Percentiles rank a stretch among this genome's conserved stretches.
These are phyloP conservation scores for Neurospora pannonica DNA, from an alignment of 495 filamentous ascomycete species.

Conservation along the genomic window DNA sequence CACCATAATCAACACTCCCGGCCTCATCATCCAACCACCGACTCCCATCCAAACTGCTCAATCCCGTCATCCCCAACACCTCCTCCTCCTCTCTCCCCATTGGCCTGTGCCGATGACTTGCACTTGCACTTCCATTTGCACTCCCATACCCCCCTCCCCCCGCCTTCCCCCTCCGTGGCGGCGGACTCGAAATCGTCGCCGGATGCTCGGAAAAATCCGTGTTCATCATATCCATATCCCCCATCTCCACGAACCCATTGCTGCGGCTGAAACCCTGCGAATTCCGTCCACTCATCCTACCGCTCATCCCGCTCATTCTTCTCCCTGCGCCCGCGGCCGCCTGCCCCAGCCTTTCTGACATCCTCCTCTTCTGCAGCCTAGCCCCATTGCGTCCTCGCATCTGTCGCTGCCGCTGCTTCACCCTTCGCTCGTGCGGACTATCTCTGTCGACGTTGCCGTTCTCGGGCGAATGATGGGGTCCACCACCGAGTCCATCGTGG, in stretches of 20 bases:
- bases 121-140: not conserved
- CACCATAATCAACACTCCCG: not conserved
- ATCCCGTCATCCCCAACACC: not conserved
- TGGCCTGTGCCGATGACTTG: not conserved
- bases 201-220: not conserved
- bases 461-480: not conserved
- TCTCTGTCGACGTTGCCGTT: not conserved
- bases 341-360: not conserved
- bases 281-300: not conserved
- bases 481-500: not conserved
- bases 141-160: no score
- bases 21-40: not conserved
- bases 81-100: not conserved
- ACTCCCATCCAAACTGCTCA: not conserved
- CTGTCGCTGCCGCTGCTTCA: not conserved
- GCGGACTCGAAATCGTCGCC: not conserved
- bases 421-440: not conserved
- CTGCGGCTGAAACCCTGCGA: not conserved
- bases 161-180: not conserved
- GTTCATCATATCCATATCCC: not conserved
- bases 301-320: not conserved
- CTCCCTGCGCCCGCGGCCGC: not conserved
- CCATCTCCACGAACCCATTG: not conserved
- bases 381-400: not conserved
- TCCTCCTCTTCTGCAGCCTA: not conserved